Conservation (phyloP, 345 rosid genomes). For the Capsella bursapastoris region DNA sequence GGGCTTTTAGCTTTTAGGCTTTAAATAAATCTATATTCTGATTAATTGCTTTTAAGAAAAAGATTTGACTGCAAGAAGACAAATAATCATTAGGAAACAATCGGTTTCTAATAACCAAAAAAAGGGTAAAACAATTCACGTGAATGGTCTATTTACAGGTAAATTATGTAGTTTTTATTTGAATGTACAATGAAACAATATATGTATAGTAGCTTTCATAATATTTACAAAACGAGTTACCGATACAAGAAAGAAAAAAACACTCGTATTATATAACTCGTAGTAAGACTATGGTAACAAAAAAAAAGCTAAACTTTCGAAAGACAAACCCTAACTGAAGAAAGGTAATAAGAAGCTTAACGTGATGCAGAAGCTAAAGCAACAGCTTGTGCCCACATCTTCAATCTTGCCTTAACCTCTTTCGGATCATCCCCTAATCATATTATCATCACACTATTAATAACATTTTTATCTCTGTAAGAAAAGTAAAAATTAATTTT, state of each 20-base stretch:
- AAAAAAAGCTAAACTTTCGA: not conserved
- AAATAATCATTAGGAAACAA: conserved; percentile 3
- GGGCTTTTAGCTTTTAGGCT: conserved; percentile 17
- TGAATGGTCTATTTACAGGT: conserved; percentile 10
- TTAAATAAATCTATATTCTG: not conserved
- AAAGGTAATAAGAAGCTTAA: conserved; percentile 6
- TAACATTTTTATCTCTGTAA: not conserved
- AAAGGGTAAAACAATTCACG: conserved; percentile 1
- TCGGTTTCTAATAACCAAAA: too few relatives aligned
- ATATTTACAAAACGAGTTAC: conserved; percentile 26
- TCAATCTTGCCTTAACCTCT: conserved; percentile 94
- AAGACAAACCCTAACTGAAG: conserved; percentile 20
- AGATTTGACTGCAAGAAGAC: not conserved
- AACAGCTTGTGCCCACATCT: conserved; percentile 97
- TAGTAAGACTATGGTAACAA: not conserved
- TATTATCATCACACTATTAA: not conserved
- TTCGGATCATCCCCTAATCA: conserved; percentile 84
- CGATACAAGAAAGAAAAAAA: conserved; percentile 14
- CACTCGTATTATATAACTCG: not conserved
- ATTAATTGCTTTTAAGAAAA: not conserved
- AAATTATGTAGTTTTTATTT: not conserved
- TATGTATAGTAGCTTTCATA: conserved; percentile 1
- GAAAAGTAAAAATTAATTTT: not conserved
- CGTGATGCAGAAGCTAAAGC: conserved; percentile 69
- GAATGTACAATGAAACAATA: too few relatives aligned